Evolutionary conservation across 768 basidiomycete genomes (phyloP).

Genomic region (Podaxis sp.): DNA sequence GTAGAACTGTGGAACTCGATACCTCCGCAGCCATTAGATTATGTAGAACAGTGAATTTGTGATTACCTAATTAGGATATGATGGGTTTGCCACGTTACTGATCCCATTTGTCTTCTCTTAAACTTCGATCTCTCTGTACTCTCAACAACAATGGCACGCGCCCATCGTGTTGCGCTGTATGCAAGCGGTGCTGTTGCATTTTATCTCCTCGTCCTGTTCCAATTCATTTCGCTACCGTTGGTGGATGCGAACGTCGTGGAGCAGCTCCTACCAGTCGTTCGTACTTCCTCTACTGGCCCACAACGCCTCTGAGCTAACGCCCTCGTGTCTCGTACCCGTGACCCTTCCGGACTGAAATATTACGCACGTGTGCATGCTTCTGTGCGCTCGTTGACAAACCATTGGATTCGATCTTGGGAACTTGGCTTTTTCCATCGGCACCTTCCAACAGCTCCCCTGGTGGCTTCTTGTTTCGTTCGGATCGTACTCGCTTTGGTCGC

Average conservation of each 20-base stretch:
- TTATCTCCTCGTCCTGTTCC: slow-evolving; percentile 60
- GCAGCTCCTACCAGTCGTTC: slow-evolving; percentile 60
- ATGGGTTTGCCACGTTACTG: slow-evolving; percentile 13
- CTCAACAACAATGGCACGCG: slow-evolving; percentile 53
- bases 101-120: not conserved
- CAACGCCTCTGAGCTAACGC: not conserved
- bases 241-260: slow-evolving; percentile 43
- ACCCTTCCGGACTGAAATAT: not conserved
- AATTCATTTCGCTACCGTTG: slow-evolving; percentile 55
- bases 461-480: slow-evolving; percentile 81
- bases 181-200: slow-evolving; percentile 41
- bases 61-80: not conserved
- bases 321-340: not conserved
- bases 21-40: not conserved
- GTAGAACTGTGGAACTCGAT: not conserved
- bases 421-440: not conserved
- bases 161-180: slow-evolving; percentile 50
- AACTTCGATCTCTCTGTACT: not conserved
- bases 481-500: slow-evolving; percentile 73
- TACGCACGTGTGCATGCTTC: not conserved
- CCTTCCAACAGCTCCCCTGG: slow-evolving; percentile 67
- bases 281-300: slow-evolving; percentile 23
- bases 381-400: not conserved
- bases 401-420: not conserved
- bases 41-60: not conserved